Evolutionary conservation across 2,329 filamentous ascomycete genomes (phyloP), one percentile per base, ranked within the genome.

Genomic region (Arthrobotrys entomopaga): DNA sequence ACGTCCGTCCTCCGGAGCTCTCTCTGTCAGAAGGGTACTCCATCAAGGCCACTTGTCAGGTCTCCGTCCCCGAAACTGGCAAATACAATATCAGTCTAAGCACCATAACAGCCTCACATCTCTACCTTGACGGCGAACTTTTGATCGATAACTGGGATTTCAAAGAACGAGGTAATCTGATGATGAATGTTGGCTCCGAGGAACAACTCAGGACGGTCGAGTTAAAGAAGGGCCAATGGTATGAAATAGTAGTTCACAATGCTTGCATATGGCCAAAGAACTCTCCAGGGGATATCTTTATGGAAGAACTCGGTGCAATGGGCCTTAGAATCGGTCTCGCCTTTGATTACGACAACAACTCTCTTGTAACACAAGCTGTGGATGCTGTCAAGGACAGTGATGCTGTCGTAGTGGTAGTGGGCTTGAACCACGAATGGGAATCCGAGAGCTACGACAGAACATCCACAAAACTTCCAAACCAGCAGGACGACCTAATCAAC

Each of bases 391-490:
- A 83, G 74, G 83, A 84, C 1, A 87, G 88, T 0, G 89, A 91
- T 78, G 87, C 63, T 13, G 89, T 89, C 1, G 82, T 92, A 5
- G 84, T 92, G 0, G 85, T 91, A 56, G 86, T 90, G 8, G 90
- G 90, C 0, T 83, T 91, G 0, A 89, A 91, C 79, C 87, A 87
- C 4, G 90, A 92, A 79, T 92, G 89, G 89, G 90, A 92, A 79
- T 90, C 89, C 1, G 90, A 91, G 80, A 89, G 89, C 0, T 90
- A 90, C 72, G 89, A 91, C 79, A 85, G 89, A 53, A 82, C 84
- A 65, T 86, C 83, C 65, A 87, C 89, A 85, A 86, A 87, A 75
- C 82, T 89, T 87, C 87, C 40, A 82, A 82, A 26, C 82, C 85
- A 73, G 86, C 83, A 74, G 50, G 86, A 82, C 79, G 86, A 89